phyloP scores from a whole-genome alignment of 2,329 filamentous ascomycete genomes.

The Fonsecaea erecta region DNA sequence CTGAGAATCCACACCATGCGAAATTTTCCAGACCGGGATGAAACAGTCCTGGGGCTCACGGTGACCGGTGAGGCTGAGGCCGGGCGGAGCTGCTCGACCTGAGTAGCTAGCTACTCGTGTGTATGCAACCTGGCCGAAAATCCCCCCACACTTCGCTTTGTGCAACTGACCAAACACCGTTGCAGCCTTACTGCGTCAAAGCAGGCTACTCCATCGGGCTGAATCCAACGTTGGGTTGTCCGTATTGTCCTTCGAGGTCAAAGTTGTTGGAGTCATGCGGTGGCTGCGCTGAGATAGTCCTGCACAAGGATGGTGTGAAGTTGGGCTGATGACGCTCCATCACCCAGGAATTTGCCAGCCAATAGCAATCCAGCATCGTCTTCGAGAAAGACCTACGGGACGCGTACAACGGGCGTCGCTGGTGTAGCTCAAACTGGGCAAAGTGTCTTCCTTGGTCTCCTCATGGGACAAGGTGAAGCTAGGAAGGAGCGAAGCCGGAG shows the following conservation, averaged over 20 bases:
- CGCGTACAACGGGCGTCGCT: neutral
- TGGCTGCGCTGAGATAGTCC: neutral
- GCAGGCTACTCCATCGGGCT: neutral
- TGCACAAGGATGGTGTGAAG: neutral
- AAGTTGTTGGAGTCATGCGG: neutral
- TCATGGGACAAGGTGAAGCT: neutral
- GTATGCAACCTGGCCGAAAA: neutral
- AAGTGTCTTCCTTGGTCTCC: neutral
- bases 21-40: neutral
- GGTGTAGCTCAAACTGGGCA: neutral
- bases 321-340: neutral
- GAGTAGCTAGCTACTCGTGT: neutral
- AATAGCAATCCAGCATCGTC: neutral
- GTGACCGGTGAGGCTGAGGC: conserved; percentile 10
- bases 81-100: neutral
- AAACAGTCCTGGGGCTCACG: neutral
- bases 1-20: neutral
- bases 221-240: neutral
- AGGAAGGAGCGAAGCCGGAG: neutral
- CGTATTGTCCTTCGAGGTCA: neutral
- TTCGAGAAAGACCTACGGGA: neutral
- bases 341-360: neutral
- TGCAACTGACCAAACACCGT: neutral
- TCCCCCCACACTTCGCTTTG: neutral
- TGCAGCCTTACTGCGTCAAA: neutral